phyloP scores from a whole-genome alignment of 805 yeast species.

The Starmerella stellata region DNA sequence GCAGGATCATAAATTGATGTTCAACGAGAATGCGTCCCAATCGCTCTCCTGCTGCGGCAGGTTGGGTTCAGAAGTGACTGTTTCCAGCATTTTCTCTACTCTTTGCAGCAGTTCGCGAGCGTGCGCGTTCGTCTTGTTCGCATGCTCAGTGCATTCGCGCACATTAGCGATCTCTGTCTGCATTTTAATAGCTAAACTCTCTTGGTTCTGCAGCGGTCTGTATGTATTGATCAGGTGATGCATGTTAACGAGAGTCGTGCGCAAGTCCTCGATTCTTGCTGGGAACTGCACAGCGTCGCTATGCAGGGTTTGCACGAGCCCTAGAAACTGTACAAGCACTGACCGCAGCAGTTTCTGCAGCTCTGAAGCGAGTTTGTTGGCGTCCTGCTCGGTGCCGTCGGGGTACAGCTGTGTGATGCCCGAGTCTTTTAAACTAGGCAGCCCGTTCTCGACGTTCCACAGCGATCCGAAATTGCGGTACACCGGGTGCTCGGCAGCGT shows the following conservation, averaged over 20 bases:
- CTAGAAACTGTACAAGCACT: constrained; percentile 59
- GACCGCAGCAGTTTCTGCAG: constrained; percentile 67
- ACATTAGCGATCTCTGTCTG: too few species aligned
- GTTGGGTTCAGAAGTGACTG: too few species aligned
- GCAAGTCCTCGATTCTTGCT: constrained; percentile 55
- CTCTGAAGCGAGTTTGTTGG: constrained; percentile 29
- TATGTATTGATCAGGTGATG: constrained; percentile 85
- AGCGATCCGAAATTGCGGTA: constrained; percentile 79
- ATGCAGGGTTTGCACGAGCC: constrained; percentile 59
- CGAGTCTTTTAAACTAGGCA: constrained; percentile 56
- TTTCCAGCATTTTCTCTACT: too few species aligned
- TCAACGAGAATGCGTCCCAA: too few species aligned
- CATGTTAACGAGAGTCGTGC: constrained; percentile 66
- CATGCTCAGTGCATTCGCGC: too few species aligned
- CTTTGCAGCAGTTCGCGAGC: too few species aligned
- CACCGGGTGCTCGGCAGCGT: constrained; percentile 24
- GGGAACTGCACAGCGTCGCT: constrained; percentile 50
- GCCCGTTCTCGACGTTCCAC: constrained; percentile 62
- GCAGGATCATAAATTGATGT: too few species aligned
- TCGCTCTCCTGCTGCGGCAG: too few species aligned
- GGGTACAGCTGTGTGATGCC: constrained; percentile 60
- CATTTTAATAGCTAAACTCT: constrained; percentile 58
- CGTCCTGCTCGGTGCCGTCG: constrained; percentile 14
- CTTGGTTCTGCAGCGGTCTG: constrained; percentile 89
- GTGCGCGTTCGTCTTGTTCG: too few species aligned